phyloP scores from a whole-genome alignment of 257 asterid genomes.

The Forsythia viridissima region DNA sequence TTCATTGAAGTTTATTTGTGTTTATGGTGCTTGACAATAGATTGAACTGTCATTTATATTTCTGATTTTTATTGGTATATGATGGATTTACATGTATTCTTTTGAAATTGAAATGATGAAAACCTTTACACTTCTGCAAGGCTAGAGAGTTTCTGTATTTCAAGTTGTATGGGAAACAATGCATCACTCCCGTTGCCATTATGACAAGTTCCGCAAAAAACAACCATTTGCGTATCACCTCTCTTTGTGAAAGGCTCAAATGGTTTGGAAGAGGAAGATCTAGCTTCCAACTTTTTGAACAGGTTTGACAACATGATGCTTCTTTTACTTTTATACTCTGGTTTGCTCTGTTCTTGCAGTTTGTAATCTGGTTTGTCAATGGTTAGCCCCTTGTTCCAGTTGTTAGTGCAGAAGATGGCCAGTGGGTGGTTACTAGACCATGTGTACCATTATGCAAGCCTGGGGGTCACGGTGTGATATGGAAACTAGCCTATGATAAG shows the following conservation, averaged over 20 bases:
- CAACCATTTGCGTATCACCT: constrained; percentile 71
- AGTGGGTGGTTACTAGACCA: constrained; percentile 73
- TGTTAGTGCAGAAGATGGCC: constrained; percentile 91
- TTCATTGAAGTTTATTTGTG: constrained; percentile 8
- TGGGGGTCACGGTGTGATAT: constrained; percentile 99
- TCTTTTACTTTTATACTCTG: constrained; percentile 16
- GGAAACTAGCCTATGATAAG: constrained; percentile 95
- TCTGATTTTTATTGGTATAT: constrained; percentile 2
- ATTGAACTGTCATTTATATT: neutral
- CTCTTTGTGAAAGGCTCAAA: constrained; percentile 66
- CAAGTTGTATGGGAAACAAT: constrained; percentile 87
- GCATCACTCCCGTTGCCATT: constrained; percentile 96
- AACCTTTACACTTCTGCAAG: constrained; percentile 48
- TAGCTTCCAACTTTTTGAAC: constrained; percentile 80
- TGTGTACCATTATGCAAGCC: constrained; percentile 90
- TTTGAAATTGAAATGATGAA: constrained; percentile 29
- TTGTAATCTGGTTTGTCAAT: constrained; percentile 41
- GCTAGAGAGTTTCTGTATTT: constrained; percentile 94
- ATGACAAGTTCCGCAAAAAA: constrained; percentile 97
- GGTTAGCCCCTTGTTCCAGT: constrained; percentile 99
- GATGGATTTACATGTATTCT: neutral
- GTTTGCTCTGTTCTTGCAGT: constrained; percentile 29
- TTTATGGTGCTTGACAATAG: constrained; percentile 7
- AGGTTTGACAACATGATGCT: constrained; percentile 50
- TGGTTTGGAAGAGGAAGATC: constrained; percentile 98